phyloP scores from a whole-genome alignment of 73 alveolate species.

The Stentor coeruleus region DNA sequence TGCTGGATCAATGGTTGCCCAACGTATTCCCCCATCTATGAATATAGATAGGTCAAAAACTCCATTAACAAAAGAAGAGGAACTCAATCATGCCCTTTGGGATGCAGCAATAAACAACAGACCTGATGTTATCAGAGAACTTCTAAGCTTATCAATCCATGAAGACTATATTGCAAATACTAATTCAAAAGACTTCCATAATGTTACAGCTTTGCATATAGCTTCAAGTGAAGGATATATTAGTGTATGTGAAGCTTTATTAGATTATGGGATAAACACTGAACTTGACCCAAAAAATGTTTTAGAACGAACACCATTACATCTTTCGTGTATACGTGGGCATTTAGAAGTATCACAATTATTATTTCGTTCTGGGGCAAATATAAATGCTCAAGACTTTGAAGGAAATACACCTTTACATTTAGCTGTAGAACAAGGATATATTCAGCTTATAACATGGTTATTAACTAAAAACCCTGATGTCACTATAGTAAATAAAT shows the following conservation, averaged over 20 bases:
- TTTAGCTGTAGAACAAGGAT: slow-evolving; percentile 29
- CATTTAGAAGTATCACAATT: slow-evolving; percentile 21
- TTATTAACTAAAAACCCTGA: slow-evolving; percentile 23
- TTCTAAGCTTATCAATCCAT: not conserved
- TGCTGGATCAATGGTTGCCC: not conserved
- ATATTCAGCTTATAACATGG: not conserved
- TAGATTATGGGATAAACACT: slow-evolving; percentile 19
- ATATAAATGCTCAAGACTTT: not conserved
- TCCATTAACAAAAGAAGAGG: not conserved
- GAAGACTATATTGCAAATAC: slow-evolving; percentile 24
- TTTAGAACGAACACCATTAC: slow-evolving; percentile 38
- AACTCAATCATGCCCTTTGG: not conserved
- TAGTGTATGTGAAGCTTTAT: slow-evolving; percentile 24
- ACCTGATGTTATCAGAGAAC: not conserved
- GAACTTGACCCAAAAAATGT: slow-evolving; percentile 17
- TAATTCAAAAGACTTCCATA: slow-evolving; percentile 34
- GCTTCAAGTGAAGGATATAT: slow-evolving; percentile 19
- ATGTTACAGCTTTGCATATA: slow-evolving; percentile 44
- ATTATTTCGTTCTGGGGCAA: slow-evolving; percentile 3
- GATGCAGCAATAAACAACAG: not conserved
- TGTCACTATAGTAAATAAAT: slow-evolving; percentile 12
- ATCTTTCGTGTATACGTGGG: slow-evolving; percentile 30
- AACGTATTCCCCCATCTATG: not conserved
- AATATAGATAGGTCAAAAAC: not conserved
- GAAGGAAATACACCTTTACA: slow-evolving; percentile 39